A percentile compares a stretch with the other conserved stretches of the same genome.
phyloP scores from a whole-genome alignment of 164 flowering plant species.

The grape (Vitis vinifera) region ASM3070453v1 NC_081816.1:1290001-1290500 shows the following conservation, averaged over 20 bases:
- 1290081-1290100: conserved; percentile 75
- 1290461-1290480: too few relatives aligned
- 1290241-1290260: conserved; percentile 74
- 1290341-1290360: too few relatives aligned
- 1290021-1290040: conserved; percentile 49
- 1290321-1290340: conserved; percentile 16
- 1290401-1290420: too few relatives aligned
- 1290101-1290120: conserved; percentile 74
- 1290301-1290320: background rate
- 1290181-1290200: conserved; percentile 90
- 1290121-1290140: conserved; percentile 71
- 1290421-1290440: too few relatives aligned
- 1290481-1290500: too few relatives aligned
- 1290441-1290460: too few relatives aligned
- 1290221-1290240: conserved; percentile 61
- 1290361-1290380: too few relatives aligned
- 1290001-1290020: conserved; percentile 16
- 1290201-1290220: conserved; percentile 75
- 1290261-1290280: conserved; percentile 61
- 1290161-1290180: conserved; percentile 60
- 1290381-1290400: too few relatives aligned
- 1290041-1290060: conserved; percentile 86
- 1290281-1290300: conserved; percentile 5
- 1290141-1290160: conserved; percentile 87
- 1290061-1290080: conserved; percentile 61